phyloP scores from a whole-genome alignment of 371 early-diverging fungal species.

The Encephalitozoon romaleae region DNA sequence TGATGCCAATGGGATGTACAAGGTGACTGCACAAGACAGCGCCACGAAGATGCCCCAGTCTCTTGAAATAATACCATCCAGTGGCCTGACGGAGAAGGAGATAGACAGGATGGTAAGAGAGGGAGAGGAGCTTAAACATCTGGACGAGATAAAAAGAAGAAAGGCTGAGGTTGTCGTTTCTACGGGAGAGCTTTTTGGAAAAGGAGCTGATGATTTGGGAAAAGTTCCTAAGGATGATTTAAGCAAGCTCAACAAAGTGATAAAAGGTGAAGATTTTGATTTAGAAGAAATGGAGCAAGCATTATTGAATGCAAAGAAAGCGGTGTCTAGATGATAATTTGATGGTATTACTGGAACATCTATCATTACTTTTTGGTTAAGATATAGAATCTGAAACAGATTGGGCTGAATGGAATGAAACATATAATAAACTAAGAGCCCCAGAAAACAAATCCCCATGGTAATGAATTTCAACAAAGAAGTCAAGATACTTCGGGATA shows the following conservation, averaged over 20 bases:
- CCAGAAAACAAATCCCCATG: conserved; percentile 9
- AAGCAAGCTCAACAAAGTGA: background rate
- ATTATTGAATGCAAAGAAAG: background rate
- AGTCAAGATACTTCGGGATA: conserved; percentile 29
- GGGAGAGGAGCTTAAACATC: conserved; percentile 76
- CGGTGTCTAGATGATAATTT: background rate
- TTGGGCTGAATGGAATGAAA: background rate
- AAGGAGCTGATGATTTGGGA: conserved; percentile 40
- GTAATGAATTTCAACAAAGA: conserved; percentile 28
- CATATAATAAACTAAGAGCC: conserved; percentile 13
- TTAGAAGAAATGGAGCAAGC: background rate
- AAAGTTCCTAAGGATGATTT: background rate
- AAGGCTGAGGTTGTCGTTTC: conserved; percentile 82
- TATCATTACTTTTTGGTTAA: background rate
- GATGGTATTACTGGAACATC: background rate
- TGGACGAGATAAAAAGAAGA: conserved; percentile 78
- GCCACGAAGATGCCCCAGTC: conserved; percentile 82
- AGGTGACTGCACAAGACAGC: conserved; percentile 90
- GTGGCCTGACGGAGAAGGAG: conserved; percentile 83
- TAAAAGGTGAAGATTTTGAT: conserved; percentile 3
- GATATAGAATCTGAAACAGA: background rate
- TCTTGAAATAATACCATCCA: conserved; percentile 85
- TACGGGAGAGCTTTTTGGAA: conserved; percentile 79
- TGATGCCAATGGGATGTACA: conserved; percentile 96
- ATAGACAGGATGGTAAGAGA: conserved; percentile 86